phyloP scores from a whole-genome alignment of 495 filamentous ascomycete genomes.

The Cairneyella variabilis region DNA sequence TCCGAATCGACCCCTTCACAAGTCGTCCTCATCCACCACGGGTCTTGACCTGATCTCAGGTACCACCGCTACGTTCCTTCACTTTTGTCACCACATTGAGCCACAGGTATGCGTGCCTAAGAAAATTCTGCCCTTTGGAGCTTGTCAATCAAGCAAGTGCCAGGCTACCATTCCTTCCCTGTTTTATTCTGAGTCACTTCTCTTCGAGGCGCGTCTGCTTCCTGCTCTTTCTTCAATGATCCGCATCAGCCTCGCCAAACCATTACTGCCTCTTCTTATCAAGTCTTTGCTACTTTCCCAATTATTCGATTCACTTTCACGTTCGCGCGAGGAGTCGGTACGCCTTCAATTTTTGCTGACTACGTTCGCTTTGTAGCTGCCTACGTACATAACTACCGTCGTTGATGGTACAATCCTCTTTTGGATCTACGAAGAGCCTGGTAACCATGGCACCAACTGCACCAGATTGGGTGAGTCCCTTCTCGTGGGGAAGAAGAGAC shows the following conservation, averaged over 20 bases:
- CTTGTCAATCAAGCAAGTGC: background rate
- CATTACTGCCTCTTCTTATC: background rate
- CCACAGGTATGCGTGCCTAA: background rate
- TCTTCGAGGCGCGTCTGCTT: background rate
- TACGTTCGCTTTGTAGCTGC: background rate
- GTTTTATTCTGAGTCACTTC: background rate
- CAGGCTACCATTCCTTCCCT: background rate
- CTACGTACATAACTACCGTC: background rate
- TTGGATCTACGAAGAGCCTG: background rate
- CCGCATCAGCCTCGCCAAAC: background rate
- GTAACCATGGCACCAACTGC: background rate
- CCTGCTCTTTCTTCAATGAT: background rate
- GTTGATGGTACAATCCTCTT: background rate
- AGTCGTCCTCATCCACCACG: too few species aligned
- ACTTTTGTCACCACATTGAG: too few species aligned
- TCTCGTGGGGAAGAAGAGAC: background rate
- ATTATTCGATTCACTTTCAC: background rate
- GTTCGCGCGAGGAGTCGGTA: background rate
- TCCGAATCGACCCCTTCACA: too few species aligned
- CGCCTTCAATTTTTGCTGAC: background rate
- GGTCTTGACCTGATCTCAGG: too few species aligned
- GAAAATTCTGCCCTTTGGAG: background rate
- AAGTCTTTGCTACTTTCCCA: background rate
- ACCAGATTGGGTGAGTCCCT: conserved; percentile 4
- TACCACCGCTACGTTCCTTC: too few species aligned